Base-by-base conservation (phyloP, 257 asterid genomes). In the Solanum gracilifrons region DNA sequence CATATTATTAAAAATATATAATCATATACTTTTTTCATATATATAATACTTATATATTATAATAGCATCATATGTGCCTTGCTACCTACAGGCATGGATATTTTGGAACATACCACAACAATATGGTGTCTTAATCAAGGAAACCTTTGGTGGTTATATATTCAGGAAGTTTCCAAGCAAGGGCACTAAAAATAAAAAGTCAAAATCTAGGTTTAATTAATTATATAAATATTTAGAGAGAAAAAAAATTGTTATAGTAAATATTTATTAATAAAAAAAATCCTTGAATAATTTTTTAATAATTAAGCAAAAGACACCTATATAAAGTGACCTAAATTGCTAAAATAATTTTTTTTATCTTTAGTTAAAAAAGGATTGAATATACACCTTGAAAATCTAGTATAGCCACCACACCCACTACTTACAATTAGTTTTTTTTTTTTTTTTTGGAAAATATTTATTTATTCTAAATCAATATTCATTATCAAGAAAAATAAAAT, bases 51-150 rank as follows among this genome's bases (percentile, higher is more conserved):
- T 72, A n/a, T 68, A 27, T 3, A 79, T 36, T 74, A 74, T 74
- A 36, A 74, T 36, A 46, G 23, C 39, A 27, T 80, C 5, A 3
- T 46, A 18, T 80, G 18, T 46, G 69, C 68, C 85, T 80, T 16
- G 37, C 64, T 43, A 80, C 58, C 88, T 37, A 69, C 89, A 31
- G 29, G 87, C 90, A 90, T 51, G 66, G 91, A 91, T 84, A 73
- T 88, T 82, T 72, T 27, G 41, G 62, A 43, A 43, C 87, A 62
- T 69, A 29, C 29, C 87, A 39, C 89, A 58, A 41, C 41, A 87
- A 55, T 76, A 85, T 88, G 84, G 83, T 87, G 92, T 92, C 89
- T 87, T 83, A 79, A 87, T 85, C 85, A 88, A 92, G 93, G 94
- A 92, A 90, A 90, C 93, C 93, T 29, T 62, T 23, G 74, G 85